These are phyloP conservation scores for Teratosphaeria zuluensis DNA, from an alignment of 2,329 filamentous ascomycete species.

Conservation along the genomic window DNA sequence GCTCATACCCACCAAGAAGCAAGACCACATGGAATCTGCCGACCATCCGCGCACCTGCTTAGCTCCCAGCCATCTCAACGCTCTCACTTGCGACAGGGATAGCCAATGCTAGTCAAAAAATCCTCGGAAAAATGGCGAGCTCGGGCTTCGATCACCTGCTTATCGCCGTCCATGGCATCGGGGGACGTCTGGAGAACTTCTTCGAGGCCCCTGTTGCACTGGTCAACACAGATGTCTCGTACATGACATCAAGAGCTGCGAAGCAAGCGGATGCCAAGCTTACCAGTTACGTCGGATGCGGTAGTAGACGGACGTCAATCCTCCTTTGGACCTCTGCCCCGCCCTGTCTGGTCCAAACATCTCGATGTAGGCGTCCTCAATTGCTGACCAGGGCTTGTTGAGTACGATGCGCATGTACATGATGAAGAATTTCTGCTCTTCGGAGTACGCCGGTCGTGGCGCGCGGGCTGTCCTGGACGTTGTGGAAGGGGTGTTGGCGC, in stretches of 20 bases:
- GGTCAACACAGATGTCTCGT: not conserved
- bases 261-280: not conserved
- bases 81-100: constrained; percentile 3
- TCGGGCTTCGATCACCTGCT: constrained; percentile 16
- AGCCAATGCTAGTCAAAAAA: constrained; percentile 22
- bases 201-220: constrained; percentile 11
- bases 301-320: constrained; percentile 26
- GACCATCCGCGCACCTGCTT: not conserved
- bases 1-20: not conserved
- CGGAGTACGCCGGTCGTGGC: constrained; percentile 23
- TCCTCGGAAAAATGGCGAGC: constrained; percentile 19
- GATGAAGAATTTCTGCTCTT: constrained; percentile 27
- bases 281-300: constrained; percentile 23
- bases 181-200: constrained; percentile 23
- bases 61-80: not conserved
- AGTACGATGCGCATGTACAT: constrained; percentile 16
- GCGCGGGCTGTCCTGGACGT: constrained; percentile 7
- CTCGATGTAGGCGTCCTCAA: constrained; percentile 17
- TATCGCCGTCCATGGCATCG: constrained; percentile 17
- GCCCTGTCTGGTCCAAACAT: constrained; percentile 9
- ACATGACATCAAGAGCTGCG: not conserved
- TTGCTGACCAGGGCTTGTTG: constrained; percentile 20
- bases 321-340: constrained; percentile 19
- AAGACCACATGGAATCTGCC: not conserved
- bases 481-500: not conserved